A percentile compares a stretch with the other conserved stretches of the same genome.
Conservation (phyloP, 441 rosid species). For the Bocquillonia castaneifolia region DNA sequence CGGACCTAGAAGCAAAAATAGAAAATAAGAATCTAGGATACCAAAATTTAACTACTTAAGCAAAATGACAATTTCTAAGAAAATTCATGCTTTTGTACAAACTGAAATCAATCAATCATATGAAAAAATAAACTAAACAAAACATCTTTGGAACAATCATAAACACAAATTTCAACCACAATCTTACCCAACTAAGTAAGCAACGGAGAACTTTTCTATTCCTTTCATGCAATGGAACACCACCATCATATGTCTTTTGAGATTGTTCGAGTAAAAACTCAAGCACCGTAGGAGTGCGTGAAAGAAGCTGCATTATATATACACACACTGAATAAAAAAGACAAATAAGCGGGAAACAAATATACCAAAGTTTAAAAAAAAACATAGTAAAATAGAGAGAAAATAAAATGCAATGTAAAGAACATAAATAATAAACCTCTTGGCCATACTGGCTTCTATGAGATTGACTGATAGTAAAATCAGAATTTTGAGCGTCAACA, state of each 20-base stretch:
- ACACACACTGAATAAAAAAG: constrained; percentile 5
- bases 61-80: background rate
- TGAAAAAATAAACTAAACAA: background rate
- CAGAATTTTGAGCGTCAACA: constrained; percentile 55
- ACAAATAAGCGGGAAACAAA: constrained; percentile 1
- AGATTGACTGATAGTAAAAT: constrained; percentile 45
- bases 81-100: background rate
- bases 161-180: constrained; percentile 13
- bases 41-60: background rate
- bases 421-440: constrained; percentile 69
- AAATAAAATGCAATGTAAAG: constrained; percentile 10
- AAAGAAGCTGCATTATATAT: constrained; percentile 60
- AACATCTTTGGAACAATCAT: background rate
- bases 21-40: constrained; percentile 15
- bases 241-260: constrained; percentile 50
- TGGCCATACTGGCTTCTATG: constrained; percentile 63
- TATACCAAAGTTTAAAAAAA: constrained; percentile 1
- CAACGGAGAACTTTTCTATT: constrained; percentile 83
- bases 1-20: constrained; percentile 54
- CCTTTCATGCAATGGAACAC: constrained; percentile 52
- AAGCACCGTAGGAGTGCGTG: constrained; percentile 73
- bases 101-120: background rate
- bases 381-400: background rate
- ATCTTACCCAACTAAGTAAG: constrained; percentile 92
- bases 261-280: constrained; percentile 88